A percentile compares a stretch with the other conserved stretches of the same genome.
phyloP scores from a whole-genome alignment of 2,329 filamentous ascomycete species.

The Huntiella decipiens region DNA sequence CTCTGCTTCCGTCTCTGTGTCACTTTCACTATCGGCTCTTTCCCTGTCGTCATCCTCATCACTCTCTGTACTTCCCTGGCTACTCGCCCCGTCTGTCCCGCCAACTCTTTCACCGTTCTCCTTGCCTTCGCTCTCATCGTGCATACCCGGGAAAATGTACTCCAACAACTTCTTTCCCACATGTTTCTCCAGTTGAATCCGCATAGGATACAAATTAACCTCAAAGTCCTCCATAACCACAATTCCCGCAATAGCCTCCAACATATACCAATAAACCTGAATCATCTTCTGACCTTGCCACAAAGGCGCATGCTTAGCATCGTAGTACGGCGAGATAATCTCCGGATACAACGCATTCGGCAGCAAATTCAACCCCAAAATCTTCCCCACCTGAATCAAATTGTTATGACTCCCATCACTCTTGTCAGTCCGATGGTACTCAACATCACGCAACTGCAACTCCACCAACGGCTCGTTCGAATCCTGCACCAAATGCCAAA shows the following conservation, averaged over 20 bases:
- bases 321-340: constrained; percentile 80
- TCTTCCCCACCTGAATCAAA: constrained; percentile 66
- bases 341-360: constrained; percentile 84
- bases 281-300: constrained; percentile 56
- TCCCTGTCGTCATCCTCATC: constrained; percentile 19
- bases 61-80: constrained; percentile 14
- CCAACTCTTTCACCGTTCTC: constrained; percentile 36
- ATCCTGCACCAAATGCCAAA: constrained; percentile 88
- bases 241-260: constrained; percentile 94
- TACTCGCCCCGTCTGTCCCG: constrained; percentile 6
- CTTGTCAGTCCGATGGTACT: constrained; percentile 92
- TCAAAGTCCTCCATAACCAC: constrained; percentile 95
- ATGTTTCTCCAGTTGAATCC: constrained; percentile 82
- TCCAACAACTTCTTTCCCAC: constrained; percentile 86
- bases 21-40: constrained; percentile 17
- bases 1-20: background rate
- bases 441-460: constrained; percentile 74
- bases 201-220: constrained; percentile 80
- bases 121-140: constrained; percentile 41
- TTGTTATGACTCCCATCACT: constrained; percentile 95
- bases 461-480: constrained; percentile 77
- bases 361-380: constrained; percentile 77
- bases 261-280: constrained; percentile 90
- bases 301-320: constrained; percentile 37
- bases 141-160: constrained; percentile 85